Evolutionary conservation across 2,329 filamentous ascomycete genomes (phyloP).

Genomic region (Pestalotiopsis sp.): DNA sequence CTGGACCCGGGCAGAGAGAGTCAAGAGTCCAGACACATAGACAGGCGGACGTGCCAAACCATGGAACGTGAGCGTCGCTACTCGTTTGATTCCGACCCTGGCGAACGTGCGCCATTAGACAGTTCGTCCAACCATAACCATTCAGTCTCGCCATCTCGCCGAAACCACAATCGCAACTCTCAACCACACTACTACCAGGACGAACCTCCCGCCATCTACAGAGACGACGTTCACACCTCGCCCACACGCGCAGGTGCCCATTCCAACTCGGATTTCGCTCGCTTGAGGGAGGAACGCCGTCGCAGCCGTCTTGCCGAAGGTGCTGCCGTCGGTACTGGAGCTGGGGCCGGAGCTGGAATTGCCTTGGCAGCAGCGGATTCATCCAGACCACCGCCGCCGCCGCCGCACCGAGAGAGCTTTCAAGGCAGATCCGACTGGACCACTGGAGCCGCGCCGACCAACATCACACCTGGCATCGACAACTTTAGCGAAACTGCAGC

Average conservation of each 20-base stretch:
- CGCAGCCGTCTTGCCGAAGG: slow-evolving; percentile 27
- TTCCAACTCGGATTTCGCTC: slow-evolving; percentile 40
- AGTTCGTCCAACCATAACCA: slow-evolving; percentile 18
- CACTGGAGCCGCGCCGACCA: slow-evolving; percentile 33
- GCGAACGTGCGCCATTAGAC: slow-evolving; percentile 32
- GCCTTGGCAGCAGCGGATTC: slow-evolving; percentile 22
- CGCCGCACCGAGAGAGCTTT: slow-evolving; percentile 24
- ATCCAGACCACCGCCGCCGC: slow-evolving; percentile 28
- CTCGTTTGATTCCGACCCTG: slow-evolving; percentile 30
- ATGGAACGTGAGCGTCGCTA: slow-evolving; percentile 32
- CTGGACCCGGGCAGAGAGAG: not conserved
- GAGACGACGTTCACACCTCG: slow-evolving; percentile 18
- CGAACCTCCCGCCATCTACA: slow-evolving; percentile 22
- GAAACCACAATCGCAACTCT: slow-evolving; percentile 8
- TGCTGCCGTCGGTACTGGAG: slow-evolving; percentile 21
- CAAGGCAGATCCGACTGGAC: slow-evolving; percentile 24
- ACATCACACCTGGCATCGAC: slow-evolving; percentile 65
- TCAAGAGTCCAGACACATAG: not conserved
- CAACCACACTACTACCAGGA: slow-evolving; percentile 26
- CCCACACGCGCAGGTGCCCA: slow-evolving; percentile 29
- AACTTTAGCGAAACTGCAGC: slow-evolving; percentile 65
- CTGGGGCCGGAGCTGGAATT: slow-evolving; percentile 24
- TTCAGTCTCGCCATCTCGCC: slow-evolving; percentile 15
- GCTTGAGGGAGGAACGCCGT: slow-evolving; percentile 36
- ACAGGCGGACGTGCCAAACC: slow-evolving; percentile 2